phyloP scores from a whole-genome alignment of 441 rosid species.

The Jatropha podagrica region DNA sequence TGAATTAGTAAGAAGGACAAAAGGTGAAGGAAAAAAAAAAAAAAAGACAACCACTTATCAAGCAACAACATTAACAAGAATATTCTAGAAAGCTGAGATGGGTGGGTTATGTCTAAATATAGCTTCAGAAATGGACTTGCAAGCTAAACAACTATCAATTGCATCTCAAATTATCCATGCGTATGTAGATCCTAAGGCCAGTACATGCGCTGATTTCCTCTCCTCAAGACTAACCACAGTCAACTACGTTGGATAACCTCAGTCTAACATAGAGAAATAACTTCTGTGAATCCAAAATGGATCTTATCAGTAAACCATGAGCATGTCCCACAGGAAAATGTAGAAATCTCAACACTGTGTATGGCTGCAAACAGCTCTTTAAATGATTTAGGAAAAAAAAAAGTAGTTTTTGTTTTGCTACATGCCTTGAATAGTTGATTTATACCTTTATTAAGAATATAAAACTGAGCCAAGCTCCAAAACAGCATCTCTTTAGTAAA shows the following conservation, averaged over 20 bases:
- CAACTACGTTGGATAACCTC: background rate
- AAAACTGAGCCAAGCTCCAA: background rate
- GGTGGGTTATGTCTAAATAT: background rate
- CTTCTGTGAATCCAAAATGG: background rate
- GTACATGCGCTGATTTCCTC: background rate
- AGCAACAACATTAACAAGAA: constrained; percentile 8
- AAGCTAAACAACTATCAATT: background rate
- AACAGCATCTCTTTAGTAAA: background rate
- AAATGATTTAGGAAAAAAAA: background rate
- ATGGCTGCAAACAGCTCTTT: background rate
- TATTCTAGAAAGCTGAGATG: constrained; percentile 6
- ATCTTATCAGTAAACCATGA: background rate
- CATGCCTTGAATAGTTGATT: background rate
- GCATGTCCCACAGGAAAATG: background rate
- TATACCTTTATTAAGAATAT: background rate
- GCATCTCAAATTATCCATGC: background rate
- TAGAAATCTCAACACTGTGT: background rate
- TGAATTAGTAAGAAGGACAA: background rate
- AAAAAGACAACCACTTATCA: background rate
- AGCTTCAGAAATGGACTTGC: background rate
- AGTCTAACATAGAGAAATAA: background rate
- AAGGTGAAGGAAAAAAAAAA: background rate
- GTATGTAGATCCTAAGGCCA: background rate
- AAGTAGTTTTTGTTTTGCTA: background rate
- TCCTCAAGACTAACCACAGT: background rate